These are phyloP conservation scores for Sonneratia alba DNA, from an alignment of 345 rosid species.

Conservation along the genomic window DNA sequence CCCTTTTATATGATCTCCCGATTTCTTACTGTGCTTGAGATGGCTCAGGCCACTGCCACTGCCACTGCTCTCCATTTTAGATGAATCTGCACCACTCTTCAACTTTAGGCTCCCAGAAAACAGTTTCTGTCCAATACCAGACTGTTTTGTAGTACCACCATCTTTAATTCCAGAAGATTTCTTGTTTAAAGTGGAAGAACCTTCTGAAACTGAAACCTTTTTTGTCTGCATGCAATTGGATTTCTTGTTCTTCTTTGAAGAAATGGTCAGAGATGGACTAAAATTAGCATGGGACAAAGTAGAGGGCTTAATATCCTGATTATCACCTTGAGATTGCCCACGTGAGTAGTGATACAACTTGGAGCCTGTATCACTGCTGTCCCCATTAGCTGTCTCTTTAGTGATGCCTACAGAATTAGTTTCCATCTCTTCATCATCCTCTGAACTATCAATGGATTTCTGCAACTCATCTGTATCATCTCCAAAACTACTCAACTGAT, in stretches of 20 bases:
- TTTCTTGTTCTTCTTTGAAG: conserved; percentile 30
- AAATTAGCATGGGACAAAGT: conserved; percentile 24
- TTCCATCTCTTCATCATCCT: conserved; percentile 22
- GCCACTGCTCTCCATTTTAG: conserved; percentile 24
- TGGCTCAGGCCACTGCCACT: conserved; percentile 10
- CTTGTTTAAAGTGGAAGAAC: conserved; percentile 21
- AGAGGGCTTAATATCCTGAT: conserved; percentile 41
- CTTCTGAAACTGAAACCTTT: conserved; percentile 23
- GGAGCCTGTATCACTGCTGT: conserved; percentile 24
- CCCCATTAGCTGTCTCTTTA: conserved; percentile 25
- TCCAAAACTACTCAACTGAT: conserved; percentile 30
- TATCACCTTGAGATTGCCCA: conserved; percentile 26
- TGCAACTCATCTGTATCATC: conserved; percentile 34
- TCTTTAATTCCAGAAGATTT: conserved; percentile 30
- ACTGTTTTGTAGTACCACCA: conserved; percentile 18
- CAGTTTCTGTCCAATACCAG: conserved; percentile 23
- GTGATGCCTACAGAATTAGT: conserved; percentile 13
- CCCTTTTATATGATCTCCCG: conserved; percentile 28
- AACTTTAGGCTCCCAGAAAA: conserved; percentile 28
- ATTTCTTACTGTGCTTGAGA: conserved; percentile 24
- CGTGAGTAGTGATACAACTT: conserved; percentile 27
- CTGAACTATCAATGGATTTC: conserved; percentile 32
- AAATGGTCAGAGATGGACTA: conserved; percentile 24
- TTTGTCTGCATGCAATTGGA: conserved; percentile 24
- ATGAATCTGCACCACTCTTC: conserved; percentile 17